Percentiles rank a stretch among this genome's conserved stretches.
Evolutionary conservation across 352 stramenopile genomes (phyloP).

Genomic region (Vaucheria bursata): DNA sequence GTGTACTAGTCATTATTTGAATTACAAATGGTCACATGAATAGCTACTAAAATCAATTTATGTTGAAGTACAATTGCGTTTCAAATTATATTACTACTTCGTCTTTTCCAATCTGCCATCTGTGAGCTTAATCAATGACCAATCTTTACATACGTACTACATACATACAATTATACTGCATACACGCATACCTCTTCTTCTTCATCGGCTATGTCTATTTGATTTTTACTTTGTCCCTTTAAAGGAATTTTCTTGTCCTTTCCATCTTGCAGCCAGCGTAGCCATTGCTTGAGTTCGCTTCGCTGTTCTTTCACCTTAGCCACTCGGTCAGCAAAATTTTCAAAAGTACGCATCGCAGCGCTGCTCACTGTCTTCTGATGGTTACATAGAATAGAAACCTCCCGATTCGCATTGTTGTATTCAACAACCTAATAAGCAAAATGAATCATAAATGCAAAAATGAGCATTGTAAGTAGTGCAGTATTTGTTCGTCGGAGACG

Average conservation of each 20-base stretch:
- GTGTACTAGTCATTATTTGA: too few relatives aligned
- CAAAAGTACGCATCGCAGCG: slow-evolving; percentile 80
- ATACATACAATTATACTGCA: too few relatives aligned
- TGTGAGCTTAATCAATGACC: too few relatives aligned
- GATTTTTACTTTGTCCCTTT: slow-evolving; percentile 58
- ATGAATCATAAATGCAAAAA: too few relatives aligned
- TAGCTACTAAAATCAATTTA: too few relatives aligned
- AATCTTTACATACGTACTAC: too few relatives aligned
- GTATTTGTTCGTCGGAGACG: too few relatives aligned
- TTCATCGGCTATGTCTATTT: background rate
- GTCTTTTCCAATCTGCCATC: too few relatives aligned
- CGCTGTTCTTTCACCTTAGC: slow-evolving; percentile 46
- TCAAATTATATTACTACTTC: too few relatives aligned
- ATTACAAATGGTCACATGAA: too few relatives aligned
- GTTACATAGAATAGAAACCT: slow-evolving; percentile 99
- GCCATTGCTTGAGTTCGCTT: slow-evolving; percentile 78
- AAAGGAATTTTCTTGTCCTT: slow-evolving; percentile 77
- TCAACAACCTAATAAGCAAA: slow-evolving; percentile 79
- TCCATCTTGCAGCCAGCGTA: slow-evolving; percentile 59
- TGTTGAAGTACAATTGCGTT: too few relatives aligned
- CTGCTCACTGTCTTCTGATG: slow-evolving; percentile 98
- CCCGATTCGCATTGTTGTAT: slow-evolving; percentile 99
- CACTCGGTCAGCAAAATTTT: slow-evolving; percentile 85
- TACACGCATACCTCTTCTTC: background rate
- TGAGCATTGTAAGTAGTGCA: too few relatives aligned